Evolutionary conservation across 2,329 filamentous ascomycete species (phyloP), one percentile per base, ranked within the genome.

Genomic region (Orbilia brochopaga): DNA sequence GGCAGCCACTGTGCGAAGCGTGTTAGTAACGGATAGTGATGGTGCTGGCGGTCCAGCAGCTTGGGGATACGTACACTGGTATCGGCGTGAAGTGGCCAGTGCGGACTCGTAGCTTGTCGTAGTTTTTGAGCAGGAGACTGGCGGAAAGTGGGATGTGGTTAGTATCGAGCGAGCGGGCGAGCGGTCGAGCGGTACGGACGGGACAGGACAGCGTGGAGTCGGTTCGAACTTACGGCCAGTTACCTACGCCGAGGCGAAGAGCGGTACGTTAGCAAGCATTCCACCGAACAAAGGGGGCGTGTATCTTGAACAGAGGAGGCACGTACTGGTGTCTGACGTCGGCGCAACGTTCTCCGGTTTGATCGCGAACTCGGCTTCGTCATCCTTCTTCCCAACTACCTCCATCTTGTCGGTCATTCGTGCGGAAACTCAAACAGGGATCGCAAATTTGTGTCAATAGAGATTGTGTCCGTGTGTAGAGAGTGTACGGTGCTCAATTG

Each of bases 1-100:
- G 88, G 83, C 90, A 95, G 79, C 94, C 94, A 80, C 90, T 89
- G 76, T 19, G 21, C 5, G 19, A 19, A 19, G 11, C 32, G 17
- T 2, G 30, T 32, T 10, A 44, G 46, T 8, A n/a, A 32, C 27
- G 27, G 60, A 65, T 61, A 72, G 55, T 32, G 13, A 13, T 13
- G 11, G 37, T 3, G 15, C 2, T 15, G 37, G 13, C n/a, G 11
- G 13, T 5, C 11, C 11, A 13, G 13, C 13, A 13, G 13, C 11
- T 42, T 4, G 44, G 44, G 44, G 46, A 27, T 42, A 59, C 67
- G 11, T 72, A 72, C 67, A 72, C 67, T 40, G 93, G 91, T 77
- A 97, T 97, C 63, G 94, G 94, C 35, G 93, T 97, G 83, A 96
- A 99, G 82, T 99, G 93, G 74, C 91, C 91, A 76, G 92, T 97